Evolutionary conservation across 1,139 yeast species (phyloP).

Genomic region (Diutina sp.): DNA sequence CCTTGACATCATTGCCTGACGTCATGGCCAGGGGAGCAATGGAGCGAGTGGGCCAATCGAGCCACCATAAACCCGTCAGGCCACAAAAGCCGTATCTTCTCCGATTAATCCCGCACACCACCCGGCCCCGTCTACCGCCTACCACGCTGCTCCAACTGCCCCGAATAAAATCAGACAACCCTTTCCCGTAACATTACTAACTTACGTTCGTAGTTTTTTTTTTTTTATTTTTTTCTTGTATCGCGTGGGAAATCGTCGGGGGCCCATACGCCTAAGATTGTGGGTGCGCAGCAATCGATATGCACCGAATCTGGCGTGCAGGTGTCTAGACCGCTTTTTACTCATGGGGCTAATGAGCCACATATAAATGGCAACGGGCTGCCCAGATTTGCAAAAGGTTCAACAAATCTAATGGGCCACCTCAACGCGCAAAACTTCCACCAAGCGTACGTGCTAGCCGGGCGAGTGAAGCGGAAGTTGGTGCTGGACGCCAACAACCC

Average conservation of each 20-base stretch:
- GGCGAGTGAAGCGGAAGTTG: conserved; percentile 55
- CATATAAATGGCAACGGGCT: neutral
- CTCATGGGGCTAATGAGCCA: neutral
- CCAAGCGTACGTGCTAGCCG: conserved; percentile 50
- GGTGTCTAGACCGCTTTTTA: neutral
- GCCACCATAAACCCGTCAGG: neutral
- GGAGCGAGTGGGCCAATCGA: neutral
- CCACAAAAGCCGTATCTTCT: neutral
- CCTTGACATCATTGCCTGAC: neutral
- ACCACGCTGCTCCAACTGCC: too few species aligned
- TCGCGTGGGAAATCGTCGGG: too few species aligned
- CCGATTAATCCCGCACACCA: neutral
- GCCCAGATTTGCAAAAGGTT: too few species aligned
- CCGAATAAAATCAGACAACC: too few species aligned
- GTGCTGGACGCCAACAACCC: conserved; percentile 52
- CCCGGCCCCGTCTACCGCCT: too few species aligned
- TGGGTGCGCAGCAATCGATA: neutral
- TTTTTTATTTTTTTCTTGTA: too few species aligned
- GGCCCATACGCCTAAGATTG: too few species aligned
- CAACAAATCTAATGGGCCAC: neutral
- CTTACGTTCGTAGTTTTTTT: too few species aligned
- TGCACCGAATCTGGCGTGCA: neutral
- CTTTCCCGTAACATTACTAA: too few species aligned
- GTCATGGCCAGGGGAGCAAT: neutral
- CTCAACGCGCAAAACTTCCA: neutral